phyloP scores from a whole-genome alignment of 352 stramenopile species.

The Pythium dissotocum region DNA sequence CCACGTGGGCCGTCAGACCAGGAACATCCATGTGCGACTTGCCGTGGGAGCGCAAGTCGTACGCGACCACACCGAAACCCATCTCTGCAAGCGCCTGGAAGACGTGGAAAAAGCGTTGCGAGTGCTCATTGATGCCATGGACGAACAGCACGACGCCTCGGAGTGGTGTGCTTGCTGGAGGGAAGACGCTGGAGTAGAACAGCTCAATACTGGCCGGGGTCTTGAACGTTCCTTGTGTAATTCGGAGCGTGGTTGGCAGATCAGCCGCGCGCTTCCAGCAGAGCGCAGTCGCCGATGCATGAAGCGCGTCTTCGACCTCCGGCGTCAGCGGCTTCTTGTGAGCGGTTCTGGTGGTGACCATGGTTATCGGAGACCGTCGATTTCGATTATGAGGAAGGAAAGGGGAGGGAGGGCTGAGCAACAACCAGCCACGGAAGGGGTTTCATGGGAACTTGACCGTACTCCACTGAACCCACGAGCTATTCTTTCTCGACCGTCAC shows the following conservation, averaged over 20 bases:
- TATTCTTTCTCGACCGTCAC: too few species aligned
- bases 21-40: constrained; percentile 13
- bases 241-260: constrained; percentile 11
- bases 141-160: constrained; percentile 33
- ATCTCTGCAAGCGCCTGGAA: constrained; percentile 15
- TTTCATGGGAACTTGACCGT: too few species aligned
- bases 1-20: constrained; percentile 1
- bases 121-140: constrained; percentile 27
- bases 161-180: constrained; percentile 9
- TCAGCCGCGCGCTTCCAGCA: constrained; percentile 22
- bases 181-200: constrained; percentile 25
- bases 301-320: constrained; percentile 5
- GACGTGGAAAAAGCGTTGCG: constrained; percentile 24
- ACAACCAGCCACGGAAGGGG: background rate
- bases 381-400: background rate
- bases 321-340: constrained; percentile 1
- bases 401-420: background rate
- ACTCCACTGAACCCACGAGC: too few species aligned
- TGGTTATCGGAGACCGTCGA: background rate
- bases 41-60: constrained; percentile 21
- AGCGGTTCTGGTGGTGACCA: background rate
- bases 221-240: background rate
- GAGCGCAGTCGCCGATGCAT: constrained; percentile 12
- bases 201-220: constrained; percentile 2
- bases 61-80: constrained; percentile 15